These are phyloP conservation scores for Alternaria consortialis DNA, from an alignment of 2,329 filamentous ascomycete genomes.

Conservation along the genomic window DNA sequence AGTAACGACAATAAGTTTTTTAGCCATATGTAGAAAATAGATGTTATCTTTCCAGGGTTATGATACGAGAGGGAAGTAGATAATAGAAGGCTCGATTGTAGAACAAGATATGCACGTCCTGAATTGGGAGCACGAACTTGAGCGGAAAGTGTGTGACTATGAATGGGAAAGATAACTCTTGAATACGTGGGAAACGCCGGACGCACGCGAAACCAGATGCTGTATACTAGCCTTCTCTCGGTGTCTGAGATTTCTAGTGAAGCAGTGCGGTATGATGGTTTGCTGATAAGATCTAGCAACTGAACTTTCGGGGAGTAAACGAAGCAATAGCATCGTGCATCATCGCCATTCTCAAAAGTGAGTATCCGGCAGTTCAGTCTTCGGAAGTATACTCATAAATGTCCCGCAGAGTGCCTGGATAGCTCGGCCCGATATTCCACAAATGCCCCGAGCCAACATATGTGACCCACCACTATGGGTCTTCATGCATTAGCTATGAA, in stretches of 20 bases:
- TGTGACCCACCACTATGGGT: background rate
- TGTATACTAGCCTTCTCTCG: background rate
- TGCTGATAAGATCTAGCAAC: background rate
- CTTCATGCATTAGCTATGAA: background rate
- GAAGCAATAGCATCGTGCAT: background rate
- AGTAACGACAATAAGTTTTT: slow-evolving; percentile 37
- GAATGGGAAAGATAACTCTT: background rate
- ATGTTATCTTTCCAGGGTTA: background rate
- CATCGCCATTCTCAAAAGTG: background rate
- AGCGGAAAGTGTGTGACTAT: background rate
- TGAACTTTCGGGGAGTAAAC: slow-evolving; percentile 6
- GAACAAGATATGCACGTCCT: background rate
- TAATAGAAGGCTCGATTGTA: background rate
- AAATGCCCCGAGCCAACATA: slow-evolving; percentile 7
- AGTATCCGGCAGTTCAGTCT: background rate
- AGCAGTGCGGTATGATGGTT: background rate
- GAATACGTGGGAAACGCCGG: background rate
- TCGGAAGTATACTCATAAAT: slow-evolving; percentile 6
- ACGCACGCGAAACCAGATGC: background rate
- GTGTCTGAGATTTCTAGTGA: background rate
- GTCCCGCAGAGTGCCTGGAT: background rate
- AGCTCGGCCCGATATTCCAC: slow-evolving; percentile 6
- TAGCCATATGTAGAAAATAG: slow-evolving; percentile 36
- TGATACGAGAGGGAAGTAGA: background rate
- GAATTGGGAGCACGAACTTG: background rate